Evolutionary conservation across 352 stramenopile genomes (phyloP).

Genomic region (Phytopythium delawarense): DNA sequence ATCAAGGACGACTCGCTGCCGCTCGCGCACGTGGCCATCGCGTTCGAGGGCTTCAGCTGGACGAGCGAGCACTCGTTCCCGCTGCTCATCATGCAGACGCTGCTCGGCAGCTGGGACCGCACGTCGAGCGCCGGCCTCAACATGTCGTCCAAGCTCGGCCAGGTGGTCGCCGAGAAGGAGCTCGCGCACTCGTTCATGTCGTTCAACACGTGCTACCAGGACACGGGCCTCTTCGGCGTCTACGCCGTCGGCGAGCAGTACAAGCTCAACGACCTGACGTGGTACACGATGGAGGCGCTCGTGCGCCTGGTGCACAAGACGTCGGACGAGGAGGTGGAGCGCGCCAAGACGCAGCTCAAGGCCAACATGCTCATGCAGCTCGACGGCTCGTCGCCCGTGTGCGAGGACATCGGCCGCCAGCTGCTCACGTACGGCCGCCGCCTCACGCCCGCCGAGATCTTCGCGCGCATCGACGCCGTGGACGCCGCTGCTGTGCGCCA

Average conservation of each 20-base stretch:
- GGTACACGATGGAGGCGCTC: slow-evolving; percentile 94
- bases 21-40: slow-evolving; percentile 95
- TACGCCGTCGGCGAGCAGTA: slow-evolving; percentile 95
- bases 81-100: slow-evolving; percentile 97
- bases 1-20: slow-evolving; percentile 88
- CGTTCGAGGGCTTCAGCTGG: slow-evolving; percentile 98
- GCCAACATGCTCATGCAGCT: slow-evolving; percentile 99
- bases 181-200: slow-evolving; percentile 97
- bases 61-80: slow-evolving; percentile 98
- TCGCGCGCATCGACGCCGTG: slow-evolving; percentile 98
- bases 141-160: slow-evolving; percentile 94
- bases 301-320: slow-evolving; percentile 95
- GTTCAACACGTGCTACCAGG: slow-evolving; percentile 99
- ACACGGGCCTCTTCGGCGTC: slow-evolving; percentile 99
- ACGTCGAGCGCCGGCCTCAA: slow-evolving; percentile 92
- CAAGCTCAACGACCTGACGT: slow-evolving; percentile 95
- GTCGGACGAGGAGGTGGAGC: slow-evolving; percentile 95
- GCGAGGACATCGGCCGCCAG: slow-evolving; percentile 99
- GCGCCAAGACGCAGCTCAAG: slow-evolving; percentile 99
- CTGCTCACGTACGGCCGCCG: slow-evolving; percentile 96
- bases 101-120: slow-evolving; percentile 91
- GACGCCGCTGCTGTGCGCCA: slow-evolving; percentile 91
- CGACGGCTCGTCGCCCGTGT: slow-evolving; percentile 97
- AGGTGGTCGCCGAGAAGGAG: slow-evolving; percentile 95
- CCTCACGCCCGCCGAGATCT: slow-evolving; percentile 98